Evolutionary conservation across 2,329 filamentous ascomycete genomes (phyloP), one percentile per base, ranked within the genome.

Genomic region (Celoporthe dispersa): DNA sequence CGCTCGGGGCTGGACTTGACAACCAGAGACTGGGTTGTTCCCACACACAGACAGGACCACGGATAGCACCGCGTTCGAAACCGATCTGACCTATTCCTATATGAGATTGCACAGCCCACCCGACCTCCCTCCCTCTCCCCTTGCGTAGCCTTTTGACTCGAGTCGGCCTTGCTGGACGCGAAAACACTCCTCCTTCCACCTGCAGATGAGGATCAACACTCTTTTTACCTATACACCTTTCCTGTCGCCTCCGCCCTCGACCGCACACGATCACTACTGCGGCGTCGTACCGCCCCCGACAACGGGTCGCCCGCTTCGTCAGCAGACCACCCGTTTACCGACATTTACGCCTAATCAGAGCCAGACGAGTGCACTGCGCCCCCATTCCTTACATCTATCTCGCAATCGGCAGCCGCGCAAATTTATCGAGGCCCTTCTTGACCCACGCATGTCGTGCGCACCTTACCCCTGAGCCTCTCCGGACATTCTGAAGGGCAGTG

Each of bases 361-460:
- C 61, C 25, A 16, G 41, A 53, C 65, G 61, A 62, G 53, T 55
- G 35, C 41, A 44, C 59, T 64, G 25, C 62, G 64, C 33, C 68
- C 61, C 68, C 65, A 59, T 57, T 60, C 57, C 65, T 66, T 57
- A 60, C 39, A 12, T 44, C 61, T 33, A 14, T 60, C 55, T 41
- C 59, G 55, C 63, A 51, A 51, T 67, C n/a, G 41, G 41, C 41
- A 25, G 33, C 55, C 28, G 53, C 67, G 39, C 64, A 63, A 19
- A 64, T 25, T 64, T 44, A 51, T 44, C 41, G 37, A 57, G 35
- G 48, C 33, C 28, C 37, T 39, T 16, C 64, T 39, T 51, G 19
- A 65, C 63, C 61, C 55, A 62, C 70, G 70, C 68, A 71, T 71
- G 70, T 71, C 68, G 70, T 66, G 61, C 65, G 48, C 55, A 67